These are phyloP conservation scores for Ogataea pini DNA, from an alignment of 805 yeast genomes.

Conservation along the genomic window DNA sequence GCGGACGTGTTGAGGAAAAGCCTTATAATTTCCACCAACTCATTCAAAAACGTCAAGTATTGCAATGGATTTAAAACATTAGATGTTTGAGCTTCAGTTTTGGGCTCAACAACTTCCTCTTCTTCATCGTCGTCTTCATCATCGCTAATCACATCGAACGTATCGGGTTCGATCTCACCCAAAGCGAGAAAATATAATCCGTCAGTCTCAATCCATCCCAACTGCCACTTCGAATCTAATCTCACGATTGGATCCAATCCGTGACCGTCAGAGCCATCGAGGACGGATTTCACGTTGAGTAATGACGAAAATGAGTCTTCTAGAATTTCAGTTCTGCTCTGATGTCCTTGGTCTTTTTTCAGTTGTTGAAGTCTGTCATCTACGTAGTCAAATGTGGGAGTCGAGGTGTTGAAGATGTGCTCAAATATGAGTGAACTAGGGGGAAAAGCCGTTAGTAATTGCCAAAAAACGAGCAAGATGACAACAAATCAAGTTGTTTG, in stretches of 20 bases:
- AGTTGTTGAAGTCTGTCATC: slow-evolving; percentile 22
- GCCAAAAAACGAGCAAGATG: too few species aligned
- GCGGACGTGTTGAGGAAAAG: slow-evolving; percentile 47
- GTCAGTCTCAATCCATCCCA: slow-evolving; percentile 33
- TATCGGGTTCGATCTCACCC: slow-evolving; percentile 18
- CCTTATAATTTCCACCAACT: slow-evolving; percentile 41
- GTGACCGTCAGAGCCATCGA: slow-evolving; percentile 27
- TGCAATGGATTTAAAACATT: slow-evolving; percentile 42
- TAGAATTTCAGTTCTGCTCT: not conserved
- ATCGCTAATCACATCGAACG: slow-evolving; percentile 34
- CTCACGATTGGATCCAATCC: slow-evolving; percentile 29
- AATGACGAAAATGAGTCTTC: not conserved
- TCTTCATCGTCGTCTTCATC: slow-evolving; percentile 29
- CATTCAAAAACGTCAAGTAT: slow-evolving; percentile 43
- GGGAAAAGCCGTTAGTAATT: too few species aligned
- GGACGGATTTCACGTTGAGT: slow-evolving; percentile 9
- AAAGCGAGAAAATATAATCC: slow-evolving; percentile 20
- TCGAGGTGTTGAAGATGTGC: slow-evolving; percentile 24
- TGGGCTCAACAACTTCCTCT: slow-evolving; percentile 2
- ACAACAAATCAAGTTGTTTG: too few species aligned
- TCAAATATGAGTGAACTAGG: slow-evolving; percentile 31
- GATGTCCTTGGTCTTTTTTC: slow-evolving; percentile 16
- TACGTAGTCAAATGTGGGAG: slow-evolving; percentile 33
- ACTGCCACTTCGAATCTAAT: slow-evolving; percentile 32
- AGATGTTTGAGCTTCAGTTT: slow-evolving; percentile 11